phyloP scores from a whole-genome alignment of 1,284 basidiomycete genomes.

The Testicularia cyperi region DNA sequence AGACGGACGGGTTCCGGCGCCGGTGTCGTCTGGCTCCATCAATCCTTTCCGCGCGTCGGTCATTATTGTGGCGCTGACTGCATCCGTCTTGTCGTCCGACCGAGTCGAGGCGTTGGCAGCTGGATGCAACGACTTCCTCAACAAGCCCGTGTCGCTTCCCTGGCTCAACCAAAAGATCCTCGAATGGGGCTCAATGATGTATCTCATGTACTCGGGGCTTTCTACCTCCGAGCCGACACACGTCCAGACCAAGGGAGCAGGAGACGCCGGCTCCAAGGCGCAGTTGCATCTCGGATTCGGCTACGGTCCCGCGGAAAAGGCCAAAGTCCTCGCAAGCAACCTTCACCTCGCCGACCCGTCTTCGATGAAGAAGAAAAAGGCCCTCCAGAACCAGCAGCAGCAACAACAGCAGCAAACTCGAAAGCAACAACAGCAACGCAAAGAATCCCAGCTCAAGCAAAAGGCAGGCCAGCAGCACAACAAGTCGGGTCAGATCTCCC shows the following conservation, averaged over 20 bases:
- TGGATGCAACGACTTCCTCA: conserved; percentile 98
- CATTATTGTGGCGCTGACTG: conserved; percentile 97
- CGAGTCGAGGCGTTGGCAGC: conserved; percentile 92
- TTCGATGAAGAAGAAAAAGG: conserved; percentile 31
- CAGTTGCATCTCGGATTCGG: conserved; percentile 37
- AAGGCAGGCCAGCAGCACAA: background rate
- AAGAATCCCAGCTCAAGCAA: background rate
- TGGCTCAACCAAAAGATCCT: conserved; percentile 99
- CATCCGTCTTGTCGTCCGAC: conserved; percentile 86
- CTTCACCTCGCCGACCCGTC: conserved; percentile 28
- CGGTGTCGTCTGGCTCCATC: background rate
- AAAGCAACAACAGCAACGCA: background rate
- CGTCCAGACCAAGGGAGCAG: background rate
- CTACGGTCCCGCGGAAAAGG: conserved; percentile 32
- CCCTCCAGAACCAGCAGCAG: conserved; percentile 1
- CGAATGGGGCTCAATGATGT: conserved; percentile 77
- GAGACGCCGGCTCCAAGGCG: conserved; percentile 1
- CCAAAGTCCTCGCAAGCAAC: conserved; percentile 38
- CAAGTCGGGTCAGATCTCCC: background rate
- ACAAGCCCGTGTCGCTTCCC: conserved; percentile 89
- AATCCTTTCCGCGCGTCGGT: conserved; percentile 81
- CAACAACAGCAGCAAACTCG: background rate
- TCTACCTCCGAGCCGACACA: conserved; percentile 11
- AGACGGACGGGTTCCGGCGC: background rate
- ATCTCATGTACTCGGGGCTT: conserved; percentile 52